Percentiles rank a stretch among this genome's conserved stretches.
Conservation (phyloP, 108 stramenopile species). For the Poteriospumella lacustris region DNA sequence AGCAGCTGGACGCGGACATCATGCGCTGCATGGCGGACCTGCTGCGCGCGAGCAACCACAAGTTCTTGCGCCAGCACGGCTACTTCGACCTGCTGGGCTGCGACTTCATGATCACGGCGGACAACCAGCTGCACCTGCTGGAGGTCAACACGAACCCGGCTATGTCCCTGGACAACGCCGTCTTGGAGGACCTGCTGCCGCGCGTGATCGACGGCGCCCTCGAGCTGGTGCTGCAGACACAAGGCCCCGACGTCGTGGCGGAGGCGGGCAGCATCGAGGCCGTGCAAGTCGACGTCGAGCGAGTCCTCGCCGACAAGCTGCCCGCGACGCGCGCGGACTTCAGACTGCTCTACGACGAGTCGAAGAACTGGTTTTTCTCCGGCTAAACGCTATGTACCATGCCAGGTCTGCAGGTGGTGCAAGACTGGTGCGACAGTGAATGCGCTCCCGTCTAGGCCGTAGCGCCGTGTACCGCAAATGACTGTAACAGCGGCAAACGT, state of each 20-base stretch:
- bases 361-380: too few species aligned
- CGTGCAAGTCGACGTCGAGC: too few species aligned
- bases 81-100: constrained; percentile 39
- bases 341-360: too few species aligned
- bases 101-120: constrained; percentile 37
- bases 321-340: too few species aligned
- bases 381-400: too few species aligned
- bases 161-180: constrained; percentile 22
- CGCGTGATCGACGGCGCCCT: constrained; percentile 30
- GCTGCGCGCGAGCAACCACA: constrained; percentile 3
- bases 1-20: constrained; percentile 3
- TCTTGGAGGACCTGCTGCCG: constrained; percentile 32
- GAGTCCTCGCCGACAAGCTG: too few species aligned
- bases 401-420: too few species aligned
- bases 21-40: constrained; percentile 19
- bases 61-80: constrained; percentile 26
- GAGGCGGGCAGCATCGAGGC: too few species aligned
- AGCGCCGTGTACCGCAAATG: too few species aligned
- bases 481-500: too few species aligned
- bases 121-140: constrained; percentile 30
- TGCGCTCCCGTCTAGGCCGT: too few species aligned
- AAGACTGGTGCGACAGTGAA: too few species aligned
- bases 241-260: background rate
- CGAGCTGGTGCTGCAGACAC: constrained; percentile 22
- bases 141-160: constrained; percentile 46